phyloP scores from a whole-genome alignment of 2,329 filamentous ascomycete species.

The Penicillium palitans region DNA sequence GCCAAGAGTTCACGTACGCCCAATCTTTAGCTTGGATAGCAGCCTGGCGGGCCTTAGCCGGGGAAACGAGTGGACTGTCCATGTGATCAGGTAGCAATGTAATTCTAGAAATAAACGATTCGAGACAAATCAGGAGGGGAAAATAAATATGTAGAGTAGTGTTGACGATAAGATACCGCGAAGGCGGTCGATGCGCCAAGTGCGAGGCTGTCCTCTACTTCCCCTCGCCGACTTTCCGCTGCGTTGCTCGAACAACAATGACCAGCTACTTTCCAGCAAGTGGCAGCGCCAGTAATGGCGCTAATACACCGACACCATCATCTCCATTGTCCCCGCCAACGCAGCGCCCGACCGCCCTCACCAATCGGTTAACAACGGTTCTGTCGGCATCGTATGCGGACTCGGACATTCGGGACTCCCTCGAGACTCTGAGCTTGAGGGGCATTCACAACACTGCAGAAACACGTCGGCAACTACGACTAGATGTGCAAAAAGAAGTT shows the following conservation, averaged over 20 bases:
- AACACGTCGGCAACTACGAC: conserved; percentile 72
- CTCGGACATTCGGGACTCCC: conserved; percentile 81
- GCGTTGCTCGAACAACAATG: conserved; percentile 28
- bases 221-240: conserved; percentile 18
- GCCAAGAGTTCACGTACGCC: conserved; percentile 83
- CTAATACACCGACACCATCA: conserved; percentile 27
- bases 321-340: conserved; percentile 34
- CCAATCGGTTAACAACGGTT: conserved; percentile 78
- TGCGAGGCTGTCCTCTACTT: conserved; percentile 21
- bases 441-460: conserved; percentile 72
- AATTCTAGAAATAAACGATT: neutral
- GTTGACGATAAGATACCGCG: conserved; percentile 23
- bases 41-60: conserved; percentile 68
- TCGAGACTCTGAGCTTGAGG: conserved; percentile 74
- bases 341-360: conserved; percentile 63
- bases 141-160: conserved; percentile 2
- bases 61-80: conserved; percentile 55
- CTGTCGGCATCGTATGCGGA: conserved; percentile 92
- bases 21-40: conserved; percentile 86
- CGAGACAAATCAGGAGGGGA: neutral
- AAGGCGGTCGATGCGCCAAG: conserved; percentile 25
- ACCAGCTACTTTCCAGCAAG: conserved; percentile 37
- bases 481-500: conserved; percentile 87
- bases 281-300: conserved; percentile 28
- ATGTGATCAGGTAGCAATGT: conserved; percentile 23